Evolutionary conservation across 495 filamentous ascomycete genomes (phyloP), one percentile per base, ranked within the genome.

Genomic region (Polyplosphaeria fusca): DNA sequence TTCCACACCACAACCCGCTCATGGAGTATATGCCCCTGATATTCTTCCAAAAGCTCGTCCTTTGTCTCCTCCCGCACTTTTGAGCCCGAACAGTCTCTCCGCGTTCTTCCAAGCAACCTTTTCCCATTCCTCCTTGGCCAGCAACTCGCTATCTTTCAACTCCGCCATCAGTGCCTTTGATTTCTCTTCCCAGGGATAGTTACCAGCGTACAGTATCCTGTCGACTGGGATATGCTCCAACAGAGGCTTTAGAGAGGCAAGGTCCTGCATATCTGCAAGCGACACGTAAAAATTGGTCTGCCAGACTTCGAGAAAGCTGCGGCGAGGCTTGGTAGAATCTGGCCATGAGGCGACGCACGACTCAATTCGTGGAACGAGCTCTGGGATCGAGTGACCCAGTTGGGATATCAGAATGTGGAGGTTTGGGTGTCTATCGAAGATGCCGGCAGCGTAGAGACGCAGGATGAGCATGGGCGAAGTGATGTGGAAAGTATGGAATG

Each of bases 101-200:
- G 82, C 79, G 72, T 85, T 86, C 58, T 67, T 65, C 59, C 72
- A 79, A 5, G 71, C 77, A 71, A 85, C 80, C 26, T 63, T 70
- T 57, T 79, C 71, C 62, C 79, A 70, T 43, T 80, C 73, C 53
- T 80, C 75, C 54, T 71, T 67, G 5, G 50, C 71, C 20, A 84
- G 70, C 58, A 81, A 61, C 9, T 77, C 79, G 53, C 79, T 81
- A 60, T 66, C 55, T 63, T 74, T 70, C 41, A 83, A 58, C 61
- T 79, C 73, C 58, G 71, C 58, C 26, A 84, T 65, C 61, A 74
- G 81, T 16, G 64, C 68, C 51, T 72, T 59, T n/a, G 71, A 72
- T 19, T 64, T 69, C 55, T 76, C 70, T 59, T 75, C 76, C 26
- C 60, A 86, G 0, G 82, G 83, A 66, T 83, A 84, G 52, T 83